Conservation (phyloP, 108 stramenopile genomes). For the Skeletonema marinoi region DNA sequence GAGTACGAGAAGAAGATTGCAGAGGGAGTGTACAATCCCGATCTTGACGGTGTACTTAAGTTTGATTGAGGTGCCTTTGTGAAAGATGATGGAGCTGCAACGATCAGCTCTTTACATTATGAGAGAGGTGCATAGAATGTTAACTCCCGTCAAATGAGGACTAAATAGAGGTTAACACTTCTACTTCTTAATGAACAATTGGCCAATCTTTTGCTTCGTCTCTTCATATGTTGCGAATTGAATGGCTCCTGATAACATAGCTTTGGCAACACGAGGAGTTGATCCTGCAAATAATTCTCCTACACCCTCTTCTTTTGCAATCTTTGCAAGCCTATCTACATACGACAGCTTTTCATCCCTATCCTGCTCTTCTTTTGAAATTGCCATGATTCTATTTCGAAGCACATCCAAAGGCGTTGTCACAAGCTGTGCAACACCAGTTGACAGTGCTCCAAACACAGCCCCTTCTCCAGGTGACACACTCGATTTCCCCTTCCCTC, state of each 20-base stretch:
- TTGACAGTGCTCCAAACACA: constrained; percentile 69
- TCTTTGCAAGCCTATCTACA: constrained; percentile 41
- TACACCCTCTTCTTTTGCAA: constrained; percentile 68
- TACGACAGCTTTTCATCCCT: constrained; percentile 29
- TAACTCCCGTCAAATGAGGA: too few species aligned
- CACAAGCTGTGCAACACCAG: constrained; percentile 66
- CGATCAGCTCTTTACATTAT: too few species aligned
- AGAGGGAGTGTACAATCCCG: constrained; percentile 65
- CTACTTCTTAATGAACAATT: constrained; percentile 39
- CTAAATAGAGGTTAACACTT: background rate
- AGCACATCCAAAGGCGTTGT: constrained; percentile 85
- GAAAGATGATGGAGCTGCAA: too few species aligned
- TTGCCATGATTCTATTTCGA: constrained; percentile 79
- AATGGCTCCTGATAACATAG: constrained; percentile 79
- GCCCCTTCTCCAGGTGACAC: constrained; percentile 70
- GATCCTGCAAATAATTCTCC: constrained; percentile 74
- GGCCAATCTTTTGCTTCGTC: constrained; percentile 71
- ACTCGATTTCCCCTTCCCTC: constrained; percentile 34
- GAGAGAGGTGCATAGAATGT: too few species aligned
- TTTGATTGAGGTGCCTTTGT: constrained; percentile 35
- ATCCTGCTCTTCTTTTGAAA: constrained; percentile 8
- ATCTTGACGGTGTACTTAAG: constrained; percentile 57
- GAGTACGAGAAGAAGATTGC: constrained; percentile 74
- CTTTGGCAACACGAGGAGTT: constrained; percentile 74
- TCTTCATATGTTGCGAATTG: constrained; percentile 91